Percentiles rank a stretch among this genome's conserved stretches.
Conservation (phyloP, 2,329 filamentous ascomycete species). For the Plenodomus lindquistii region DNA sequence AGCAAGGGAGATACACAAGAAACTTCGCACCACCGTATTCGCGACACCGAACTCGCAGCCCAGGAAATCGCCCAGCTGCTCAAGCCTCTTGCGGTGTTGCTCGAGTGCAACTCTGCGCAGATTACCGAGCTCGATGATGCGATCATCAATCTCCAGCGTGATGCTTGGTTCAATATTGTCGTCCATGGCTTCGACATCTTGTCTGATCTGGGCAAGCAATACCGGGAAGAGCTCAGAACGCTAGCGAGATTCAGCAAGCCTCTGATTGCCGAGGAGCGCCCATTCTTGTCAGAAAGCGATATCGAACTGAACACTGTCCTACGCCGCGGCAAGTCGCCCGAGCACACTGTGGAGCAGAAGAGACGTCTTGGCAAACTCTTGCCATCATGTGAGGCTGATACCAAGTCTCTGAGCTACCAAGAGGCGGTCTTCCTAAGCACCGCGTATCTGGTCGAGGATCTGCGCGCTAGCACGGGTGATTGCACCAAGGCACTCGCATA, state of each 20-base stretch:
- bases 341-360: constrained; percentile 80
- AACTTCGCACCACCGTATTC: constrained; percentile 68
- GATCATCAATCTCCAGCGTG: constrained; percentile 73
- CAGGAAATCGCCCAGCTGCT: constrained; percentile 87
- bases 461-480: constrained; percentile 83
- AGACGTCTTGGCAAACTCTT: constrained; percentile 73
- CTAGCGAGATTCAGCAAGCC: constrained; percentile 88
- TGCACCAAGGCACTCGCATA: constrained; percentile 89
- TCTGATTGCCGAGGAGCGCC: constrained; percentile 83
- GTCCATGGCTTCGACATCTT: constrained; percentile 85
- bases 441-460: constrained; percentile 83
- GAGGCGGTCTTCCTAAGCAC: constrained; percentile 92
- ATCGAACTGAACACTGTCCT: constrained; percentile 95
- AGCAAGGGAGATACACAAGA: constrained; percentile 87
- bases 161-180: constrained; percentile 98
- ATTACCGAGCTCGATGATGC: constrained; percentile 55
- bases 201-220: constrained; percentile 72
- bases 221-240: constrained; percentile 75
- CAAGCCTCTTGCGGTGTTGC: constrained; percentile 82
- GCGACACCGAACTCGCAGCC: constrained; percentile 80
- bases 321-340: constrained; percentile 79
- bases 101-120: constrained; percentile 62
- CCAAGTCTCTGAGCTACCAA: constrained; percentile 81
- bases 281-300: constrained; percentile 90
- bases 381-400: constrained; percentile 75